Evolutionary conservation across 2,329 filamentous ascomycete genomes (phyloP).

Genomic region (Alternaria arbusti): DNA sequence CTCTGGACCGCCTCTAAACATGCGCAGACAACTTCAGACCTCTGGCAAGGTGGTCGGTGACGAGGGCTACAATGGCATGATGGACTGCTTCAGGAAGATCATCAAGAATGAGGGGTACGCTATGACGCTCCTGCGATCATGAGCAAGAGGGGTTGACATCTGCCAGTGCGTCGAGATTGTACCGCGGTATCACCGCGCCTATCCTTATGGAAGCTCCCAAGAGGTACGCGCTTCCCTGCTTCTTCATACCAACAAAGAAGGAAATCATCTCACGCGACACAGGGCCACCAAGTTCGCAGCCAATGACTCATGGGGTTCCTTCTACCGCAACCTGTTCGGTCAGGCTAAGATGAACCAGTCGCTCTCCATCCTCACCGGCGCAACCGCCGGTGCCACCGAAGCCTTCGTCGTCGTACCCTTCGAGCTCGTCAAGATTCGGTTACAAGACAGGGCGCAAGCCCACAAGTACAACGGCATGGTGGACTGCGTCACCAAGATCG

Average conservation of each 20-base stretch:
- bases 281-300: conserved; percentile 98
- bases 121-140: not conserved
- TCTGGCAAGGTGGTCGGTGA: conserved; percentile 69
- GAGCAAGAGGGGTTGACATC: conserved; percentile 18
- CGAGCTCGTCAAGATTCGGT: conserved; percentile 96
- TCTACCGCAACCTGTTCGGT: conserved; percentile 89
- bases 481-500: conserved; percentile 80
- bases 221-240: conserved; percentile 52
- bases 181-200: conserved; percentile 92
- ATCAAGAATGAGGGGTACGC: conserved; percentile 89
- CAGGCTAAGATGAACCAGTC: conserved; percentile 87
- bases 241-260: not conserved
- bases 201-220: conserved; percentile 98
- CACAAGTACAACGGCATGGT: conserved; percentile 84
- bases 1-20: conserved; percentile 28
- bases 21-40: conserved; percentile 80
- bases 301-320: conserved; percentile 96
- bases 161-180: conserved; percentile 80
- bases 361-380: conserved; percentile 90
- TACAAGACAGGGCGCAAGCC: conserved; percentile 93
- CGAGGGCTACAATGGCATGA: conserved; percentile 94
- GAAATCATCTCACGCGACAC: conserved; percentile 8
- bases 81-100: conserved; percentile 98
- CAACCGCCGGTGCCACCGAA: conserved; percentile 93
- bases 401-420: conserved; percentile 97